Base-by-base conservation (phyloP, 257 asterid genomes). In the Orobanche coerulescens region DNA sequence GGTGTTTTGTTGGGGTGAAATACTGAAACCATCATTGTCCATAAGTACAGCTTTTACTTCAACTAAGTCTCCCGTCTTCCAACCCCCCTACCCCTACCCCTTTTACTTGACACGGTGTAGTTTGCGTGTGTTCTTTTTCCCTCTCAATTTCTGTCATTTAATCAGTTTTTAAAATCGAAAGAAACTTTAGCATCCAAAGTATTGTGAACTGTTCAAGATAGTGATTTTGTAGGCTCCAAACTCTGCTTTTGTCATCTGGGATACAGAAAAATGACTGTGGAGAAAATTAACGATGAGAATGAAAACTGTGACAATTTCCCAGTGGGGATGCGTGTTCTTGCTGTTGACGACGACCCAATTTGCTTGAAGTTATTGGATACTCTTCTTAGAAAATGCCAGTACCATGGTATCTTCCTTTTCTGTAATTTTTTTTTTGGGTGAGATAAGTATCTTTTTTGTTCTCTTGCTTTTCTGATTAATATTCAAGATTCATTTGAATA, bases 331-430 rank as follows among this genome's bases (percentile, higher is more conserved):
- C 82, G 88, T 20, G 88, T 84, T 63, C 85, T 84, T 68, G 88
- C 85, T 14, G 92, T 84, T 56, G 92, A 84, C 61, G 92, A 84
- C 59, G 72, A 84, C 76, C 93, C 77, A 31, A 71, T 65, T 64
- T 84, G 93, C 64, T 60, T 84, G 69, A 81, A 66, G 80, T 33
- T 81, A 49, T 48, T 84, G 66, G 88, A 84, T 2, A 67, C 81
- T 40, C 72, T 84, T 65, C 93, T 84, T 11, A 70, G 73, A 63
- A 81, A 75, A 79, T 84, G 93, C 82, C 79, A 76, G 65, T 84
- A 84, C 67, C 72, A 79, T 57, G 88, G 93, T 84, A 70, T 52
- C 62, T 16, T 12, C 55, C 25, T 36, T 22, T 24, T 37, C 44
- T 20, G n/a, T 61, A 4, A 51, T 58, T 11, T 65, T 52, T 23